Base-by-base conservation (phyloP, 495 filamentous ascomycete species). In the Penicillium odoratum region DNA sequence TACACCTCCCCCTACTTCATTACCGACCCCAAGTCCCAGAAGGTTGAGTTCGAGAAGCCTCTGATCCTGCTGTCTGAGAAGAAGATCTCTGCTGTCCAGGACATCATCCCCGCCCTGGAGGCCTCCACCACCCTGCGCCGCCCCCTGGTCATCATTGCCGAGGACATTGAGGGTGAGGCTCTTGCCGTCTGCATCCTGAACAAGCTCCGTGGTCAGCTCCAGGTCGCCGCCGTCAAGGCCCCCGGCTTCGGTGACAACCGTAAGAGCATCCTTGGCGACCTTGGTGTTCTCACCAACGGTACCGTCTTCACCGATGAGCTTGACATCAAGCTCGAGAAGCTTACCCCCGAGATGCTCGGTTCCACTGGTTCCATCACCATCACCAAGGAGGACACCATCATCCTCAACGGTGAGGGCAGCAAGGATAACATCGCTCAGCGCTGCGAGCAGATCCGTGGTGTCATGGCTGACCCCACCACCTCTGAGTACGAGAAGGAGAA, bases 401-500 rank as follows among this genome's bases (percentile, higher is more conserved):
- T 98, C 71, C 85, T 98, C 57, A 98, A 98, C 77, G 94, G 94
- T 50, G 94, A 98, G 68, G 94, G 94, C 56, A 89, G 79, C 85
- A 98, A 98, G 83, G 94, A 98, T 70, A 75, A 83, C 53, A 94
- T 98, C 68, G 80, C 89, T 60, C 92, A 97, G 81, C 89, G 94
- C 69, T 98, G 93, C 78, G 94, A 98, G 78, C 94, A 98, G 80
- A 98, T 98, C 80, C 93, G 94, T 67, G 92, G 92, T 62, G 92
- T 96, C 76, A 97, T 97, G 86, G 81, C 77, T 61, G 94, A 98
- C 81, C 86, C 94, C 30, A 84, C 83, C 58, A 98, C 94, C 58
- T 96, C 92, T 58, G 95, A 98, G 67, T 98, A 98, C 79, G 94
- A 98, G 85, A 97, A 96, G 83, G 94, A 98, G 87, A 98, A 98